Base-by-base conservation (phyloP, 139 green algal genomes). In the Deuterostichococcus epilithicus region DNA sequence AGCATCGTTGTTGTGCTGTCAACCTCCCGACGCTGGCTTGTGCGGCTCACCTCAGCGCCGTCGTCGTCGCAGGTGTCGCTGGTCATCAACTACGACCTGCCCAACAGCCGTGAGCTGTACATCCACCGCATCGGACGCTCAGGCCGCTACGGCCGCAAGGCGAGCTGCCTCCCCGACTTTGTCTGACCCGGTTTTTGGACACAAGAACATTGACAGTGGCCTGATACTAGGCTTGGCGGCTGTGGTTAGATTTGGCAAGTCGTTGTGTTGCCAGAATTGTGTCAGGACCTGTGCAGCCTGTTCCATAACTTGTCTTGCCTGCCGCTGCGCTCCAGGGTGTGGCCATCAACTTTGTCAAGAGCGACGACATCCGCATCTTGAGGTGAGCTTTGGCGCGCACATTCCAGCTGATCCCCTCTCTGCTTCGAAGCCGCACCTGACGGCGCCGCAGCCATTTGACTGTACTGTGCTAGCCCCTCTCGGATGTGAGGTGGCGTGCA, bases 1-100 rank as follows among this genome's bases (percentile, higher is more conserved):
- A n/a, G n/a, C n/a, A n/a, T n/a, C n/a, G n/a, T n/a, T n/a, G n/a
- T n/a, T n/a, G n/a, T n/a, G n/a, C n/a, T n/a, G n/a, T n/a, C n/a
- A n/a, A n/a, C n/a, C n/a, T n/a, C n/a, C n/a, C n/a, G n/a, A n/a
- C n/a, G n/a, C n/a, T n/a, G n/a, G n/a, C n/a, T n/a, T n/a, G n/a
- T n/a, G n/a, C n/a, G n/a, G n/a, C n/a, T n/a, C n/a, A n/a, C n/a
- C n/a, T n/a, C n/a, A n/a, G n/a, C n/a, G n/a, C n/a, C n/a, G n/a
- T 72, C 18, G 8, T 25, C 42, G 63, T 8, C 34, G 13, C 88
- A 96, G 89, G 95, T 99, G 72, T 98, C 94, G 1, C 86, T 99
- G 78, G 96, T 99, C 59, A 99, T 99, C 89, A 99, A 99, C 90
- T 99, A 99, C 74, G 96, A 99, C 86, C 88, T 99, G 72, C 96